phyloP scores from a whole-genome alignment of 345 rosid species.

The Salix exigua region DNA sequence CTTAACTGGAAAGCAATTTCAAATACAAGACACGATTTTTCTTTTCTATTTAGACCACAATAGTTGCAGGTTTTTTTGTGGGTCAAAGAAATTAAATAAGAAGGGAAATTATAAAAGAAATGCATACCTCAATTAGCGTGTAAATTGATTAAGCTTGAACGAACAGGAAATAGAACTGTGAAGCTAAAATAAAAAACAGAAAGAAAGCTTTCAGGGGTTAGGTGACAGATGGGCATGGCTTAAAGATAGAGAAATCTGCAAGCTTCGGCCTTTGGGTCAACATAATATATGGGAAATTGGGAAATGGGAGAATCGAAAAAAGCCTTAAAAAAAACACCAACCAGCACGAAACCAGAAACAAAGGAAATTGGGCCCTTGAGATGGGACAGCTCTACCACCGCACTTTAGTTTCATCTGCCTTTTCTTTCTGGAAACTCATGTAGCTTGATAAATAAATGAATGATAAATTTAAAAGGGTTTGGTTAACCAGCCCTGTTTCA shows the following conservation, averaged over 20 bases:
- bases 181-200: neutral
- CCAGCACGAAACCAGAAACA: neutral
- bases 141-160: neutral
- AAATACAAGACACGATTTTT: neutral
- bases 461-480: neutral
- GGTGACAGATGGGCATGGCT: neutral
- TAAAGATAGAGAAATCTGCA: too few relatives aligned
- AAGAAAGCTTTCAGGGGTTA: neutral
- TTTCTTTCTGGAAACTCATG: neutral
- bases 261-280: neutral
- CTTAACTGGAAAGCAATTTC: slow-evolving; percentile 12
- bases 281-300: neutral
- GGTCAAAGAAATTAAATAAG: neutral
- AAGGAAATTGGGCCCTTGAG: neutral
- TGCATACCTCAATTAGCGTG: neutral
- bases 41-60: neutral
- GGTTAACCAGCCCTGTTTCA: neutral
- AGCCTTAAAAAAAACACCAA: neutral
- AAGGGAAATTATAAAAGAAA: neutral
- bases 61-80: neutral
- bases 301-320: neutral
- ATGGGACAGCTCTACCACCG: slow-evolving; percentile 18
- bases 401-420: neutral
- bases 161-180: neutral
- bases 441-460: neutral